Conservation (phyloP, 2,329 filamentous ascomycete genomes). For the Fusarium nanum region DNA sequence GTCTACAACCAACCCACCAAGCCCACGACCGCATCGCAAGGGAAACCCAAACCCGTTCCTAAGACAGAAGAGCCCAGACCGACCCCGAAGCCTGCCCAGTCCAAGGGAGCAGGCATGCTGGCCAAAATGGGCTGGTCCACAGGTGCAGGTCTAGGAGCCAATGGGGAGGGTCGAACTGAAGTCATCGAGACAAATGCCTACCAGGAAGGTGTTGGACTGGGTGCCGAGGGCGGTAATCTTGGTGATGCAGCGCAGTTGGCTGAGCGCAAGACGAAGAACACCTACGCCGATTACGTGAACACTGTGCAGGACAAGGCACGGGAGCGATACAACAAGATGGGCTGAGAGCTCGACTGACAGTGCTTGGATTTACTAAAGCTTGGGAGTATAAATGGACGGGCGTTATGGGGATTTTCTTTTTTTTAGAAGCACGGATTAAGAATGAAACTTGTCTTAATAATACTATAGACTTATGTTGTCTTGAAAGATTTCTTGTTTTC, state of each 20-base stretch:
- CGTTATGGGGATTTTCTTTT: slow-evolving; percentile 3
- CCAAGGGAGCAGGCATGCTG: slow-evolving; percentile 74
- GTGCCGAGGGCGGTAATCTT: slow-evolving; percentile 75
- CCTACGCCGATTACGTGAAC: slow-evolving; percentile 71
- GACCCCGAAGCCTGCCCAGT: slow-evolving; percentile 54
- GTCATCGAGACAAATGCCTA: slow-evolving; percentile 74
- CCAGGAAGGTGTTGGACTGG: slow-evolving; percentile 74
- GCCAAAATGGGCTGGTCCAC: slow-evolving; percentile 79
- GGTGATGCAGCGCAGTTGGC: slow-evolving; percentile 75
- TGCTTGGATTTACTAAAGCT: neutral
- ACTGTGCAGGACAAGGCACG: slow-evolving; percentile 74
- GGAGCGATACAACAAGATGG: slow-evolving; percentile 71
- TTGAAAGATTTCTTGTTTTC: too few species aligned
- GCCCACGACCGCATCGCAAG: slow-evolving; percentile 54
- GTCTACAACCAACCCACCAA: slow-evolving; percentile 71
- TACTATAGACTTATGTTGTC: neutral
- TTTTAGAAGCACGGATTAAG: neutral
- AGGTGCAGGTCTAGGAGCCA: slow-evolving; percentile 73
- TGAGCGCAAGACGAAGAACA: slow-evolving; percentile 68
- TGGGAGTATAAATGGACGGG: slow-evolving; percentile 14
- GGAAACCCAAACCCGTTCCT: slow-evolving; percentile 48
- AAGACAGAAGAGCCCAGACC: slow-evolving; percentile 38
- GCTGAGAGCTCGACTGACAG: slow-evolving; percentile 14
- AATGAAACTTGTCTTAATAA: neutral
- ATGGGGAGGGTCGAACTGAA: slow-evolving; percentile 71